Percentiles rank a stretch among this genome's conserved stretches.
These are phyloP conservation scores for Lodderomyces pseudojiufengensis DNA, from an alignment of 1,139 yeast genomes.

Conservation along the genomic window DNA sequence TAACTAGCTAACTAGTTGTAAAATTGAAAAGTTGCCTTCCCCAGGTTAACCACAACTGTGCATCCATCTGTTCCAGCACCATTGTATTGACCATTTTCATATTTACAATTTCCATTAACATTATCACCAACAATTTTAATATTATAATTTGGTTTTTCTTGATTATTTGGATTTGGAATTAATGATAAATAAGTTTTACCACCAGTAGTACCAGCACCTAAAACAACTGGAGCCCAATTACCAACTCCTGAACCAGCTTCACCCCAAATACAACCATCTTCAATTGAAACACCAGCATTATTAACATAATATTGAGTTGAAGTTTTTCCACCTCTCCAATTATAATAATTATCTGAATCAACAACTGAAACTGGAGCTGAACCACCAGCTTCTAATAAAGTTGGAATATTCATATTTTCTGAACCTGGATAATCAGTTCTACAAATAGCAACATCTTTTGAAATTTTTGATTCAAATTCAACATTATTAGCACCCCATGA, in stretches of 20 bases:
- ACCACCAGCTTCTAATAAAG: slow-evolving; percentile 59
- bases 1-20: no score
- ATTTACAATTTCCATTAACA: slow-evolving; percentile 60
- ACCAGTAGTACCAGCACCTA: slow-evolving; percentile 67
- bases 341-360: slow-evolving; percentile 57
- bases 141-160: slow-evolving; percentile 56
- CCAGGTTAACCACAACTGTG: slow-evolving; percentile 67
- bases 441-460: slow-evolving; percentile 65
- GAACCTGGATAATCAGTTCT: slow-evolving; percentile 90
- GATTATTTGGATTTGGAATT: slow-evolving; percentile 81
- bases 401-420: slow-evolving; percentile 82
- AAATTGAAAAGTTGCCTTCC: no score
- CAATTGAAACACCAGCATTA: slow-evolving; percentile 71
- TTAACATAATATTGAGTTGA: slow-evolving; percentile 80
- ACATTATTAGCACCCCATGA: slow-evolving; percentile 73
- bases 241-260: slow-evolving; percentile 60
- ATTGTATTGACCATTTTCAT: slow-evolving; percentile 59
- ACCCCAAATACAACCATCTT: slow-evolving; percentile 81
- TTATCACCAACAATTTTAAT: slow-evolving; percentile 65
- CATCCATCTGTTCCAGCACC: slow-evolving; percentile 72
- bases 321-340: slow-evolving; percentile 63
- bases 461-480: slow-evolving; percentile 52
- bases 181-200: slow-evolving; percentile 69
- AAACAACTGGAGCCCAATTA: slow-evolving; percentile 80
- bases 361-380: slow-evolving; percentile 62